Conservation (phyloP, 129 eudicot species). For the Pittosporum tobira region DNA sequence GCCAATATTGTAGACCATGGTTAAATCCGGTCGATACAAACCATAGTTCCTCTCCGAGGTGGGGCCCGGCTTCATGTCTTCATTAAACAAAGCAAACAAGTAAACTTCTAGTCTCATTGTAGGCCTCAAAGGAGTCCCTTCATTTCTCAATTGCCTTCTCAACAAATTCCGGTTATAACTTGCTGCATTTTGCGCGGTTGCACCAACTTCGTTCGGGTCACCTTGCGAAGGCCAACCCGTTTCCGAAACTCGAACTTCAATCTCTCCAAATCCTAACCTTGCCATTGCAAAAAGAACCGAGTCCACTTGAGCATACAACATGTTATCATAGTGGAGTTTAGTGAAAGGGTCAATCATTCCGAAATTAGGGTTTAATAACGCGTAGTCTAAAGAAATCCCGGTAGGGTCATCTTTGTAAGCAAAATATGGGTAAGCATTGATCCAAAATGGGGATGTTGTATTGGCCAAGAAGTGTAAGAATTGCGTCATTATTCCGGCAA, state of each 20-base stretch:
- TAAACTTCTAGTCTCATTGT: conserved; percentile 59
- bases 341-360: conserved; percentile 83
- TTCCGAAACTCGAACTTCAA: conserved; percentile 72
- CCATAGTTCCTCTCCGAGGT: conserved; percentile 87
- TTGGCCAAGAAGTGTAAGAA: conserved; percentile 48
- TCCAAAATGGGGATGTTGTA: conserved; percentile 82
- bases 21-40: conserved; percentile 63
- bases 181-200: conserved; percentile 58
- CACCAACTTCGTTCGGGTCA: conserved; percentile 54
- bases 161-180: conserved; percentile 55
- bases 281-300: conserved; percentile 74
- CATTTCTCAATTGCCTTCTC: conserved; percentile 44
- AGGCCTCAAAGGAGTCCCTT: conserved; percentile 87
- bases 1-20: conserved; percentile 74
- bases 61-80: conserved; percentile 86
- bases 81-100: conserved; percentile 73
- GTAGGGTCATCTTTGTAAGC: conserved; percentile 67
- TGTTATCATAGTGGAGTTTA: conserved; percentile 67
- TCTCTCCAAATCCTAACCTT: conserved; percentile 52
- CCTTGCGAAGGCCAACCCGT: conserved; percentile 92
- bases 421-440: conserved; percentile 90
- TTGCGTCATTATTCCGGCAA: conserved; percentile 50
- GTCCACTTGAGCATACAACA: conserved; percentile 93
- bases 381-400: conserved; percentile 57
- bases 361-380: conserved; percentile 56